phyloP scores from a whole-genome alignment of 176 grass and related monocot genomes.

The Phoenix roebelenii region DNA sequence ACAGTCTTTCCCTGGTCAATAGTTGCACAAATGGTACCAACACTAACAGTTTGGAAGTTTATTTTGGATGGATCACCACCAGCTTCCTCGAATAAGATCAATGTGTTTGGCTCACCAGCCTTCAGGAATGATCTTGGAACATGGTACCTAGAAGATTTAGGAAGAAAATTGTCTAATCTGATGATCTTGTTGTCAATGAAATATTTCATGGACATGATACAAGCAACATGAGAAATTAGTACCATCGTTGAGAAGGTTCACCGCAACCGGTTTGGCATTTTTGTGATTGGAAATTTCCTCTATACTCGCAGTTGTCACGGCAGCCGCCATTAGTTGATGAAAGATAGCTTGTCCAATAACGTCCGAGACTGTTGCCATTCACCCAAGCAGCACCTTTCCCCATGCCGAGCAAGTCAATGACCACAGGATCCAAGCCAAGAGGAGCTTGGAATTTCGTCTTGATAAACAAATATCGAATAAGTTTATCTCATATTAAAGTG shows the following conservation, averaged over 20 bases:
- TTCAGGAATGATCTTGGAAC: constrained; percentile 61
- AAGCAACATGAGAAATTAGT: neutral
- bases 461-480: neutral
- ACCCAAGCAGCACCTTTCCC: constrained; percentile 65
- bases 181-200: no score
- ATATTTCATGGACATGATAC: no score
- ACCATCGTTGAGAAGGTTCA: constrained; percentile 42
- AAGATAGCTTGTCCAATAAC: constrained; percentile 50
- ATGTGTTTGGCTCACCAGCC: constrained; percentile 33
- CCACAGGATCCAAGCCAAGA: constrained; percentile 32
- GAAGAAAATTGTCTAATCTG: neutral
- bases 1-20: constrained; percentile 25
- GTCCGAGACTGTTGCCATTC: constrained; percentile 81
- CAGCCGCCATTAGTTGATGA: constrained; percentile 30
- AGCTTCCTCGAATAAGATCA: constrained; percentile 69
- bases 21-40: constrained; percentile 27
- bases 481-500: no score
- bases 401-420: constrained; percentile 48
- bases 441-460: constrained; percentile 49
- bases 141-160: constrained; percentile 39
- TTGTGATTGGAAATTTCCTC: constrained; percentile 11
- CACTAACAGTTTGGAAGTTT: constrained; percentile 31
- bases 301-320: constrained; percentile 42
- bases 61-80: constrained; percentile 32
- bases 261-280: constrained; percentile 52